Conservation (phyloP, 83 land plant genomes). For the Diphasiastrum complanatum region DNA sequence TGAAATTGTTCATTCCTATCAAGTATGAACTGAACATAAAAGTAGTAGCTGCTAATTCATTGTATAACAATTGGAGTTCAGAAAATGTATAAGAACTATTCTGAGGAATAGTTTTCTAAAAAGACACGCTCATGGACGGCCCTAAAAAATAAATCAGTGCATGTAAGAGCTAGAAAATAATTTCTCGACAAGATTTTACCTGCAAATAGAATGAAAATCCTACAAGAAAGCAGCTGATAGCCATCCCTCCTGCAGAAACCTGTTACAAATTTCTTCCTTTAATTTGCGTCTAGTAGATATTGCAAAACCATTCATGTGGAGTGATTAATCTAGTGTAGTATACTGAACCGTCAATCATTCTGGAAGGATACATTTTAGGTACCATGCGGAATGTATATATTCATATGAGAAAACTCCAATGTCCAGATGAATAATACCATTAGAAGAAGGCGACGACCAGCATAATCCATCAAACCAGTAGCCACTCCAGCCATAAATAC, state of each 20-base stretch:
- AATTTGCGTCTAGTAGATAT: too few relatives aligned
- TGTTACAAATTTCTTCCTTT: conserved; percentile 15
- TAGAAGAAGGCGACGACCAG: conserved; percentile 83
- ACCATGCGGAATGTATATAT: too few relatives aligned
- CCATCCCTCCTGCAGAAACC: conserved; percentile 80
- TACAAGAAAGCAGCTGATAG: conserved; percentile 61
- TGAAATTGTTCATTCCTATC: too few relatives aligned
- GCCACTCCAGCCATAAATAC: conserved; percentile 75
- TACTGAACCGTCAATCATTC: too few relatives aligned
- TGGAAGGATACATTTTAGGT: too few relatives aligned
- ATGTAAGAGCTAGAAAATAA: not conserved
- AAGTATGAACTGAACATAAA: too few relatives aligned
- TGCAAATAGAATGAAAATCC: conserved; percentile 65
- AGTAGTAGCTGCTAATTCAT: too few relatives aligned
- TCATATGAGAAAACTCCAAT: conserved; percentile 12
- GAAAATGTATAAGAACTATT: too few relatives aligned
- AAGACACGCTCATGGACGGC: not conserved
- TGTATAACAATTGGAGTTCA: too few relatives aligned
- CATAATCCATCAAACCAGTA: conserved; percentile 77
- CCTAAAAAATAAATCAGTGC: not conserved
- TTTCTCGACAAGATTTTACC: conserved; percentile 25
- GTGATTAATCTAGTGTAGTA: too few relatives aligned
- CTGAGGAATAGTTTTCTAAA: too few relatives aligned
- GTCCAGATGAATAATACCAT: conserved; percentile 27
- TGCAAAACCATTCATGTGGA: too few relatives aligned